These are phyloP conservation scores for Graphilbum fragrans DNA, from an alignment of 2,329 filamentous ascomycete species.

Conservation along the genomic window DNA sequence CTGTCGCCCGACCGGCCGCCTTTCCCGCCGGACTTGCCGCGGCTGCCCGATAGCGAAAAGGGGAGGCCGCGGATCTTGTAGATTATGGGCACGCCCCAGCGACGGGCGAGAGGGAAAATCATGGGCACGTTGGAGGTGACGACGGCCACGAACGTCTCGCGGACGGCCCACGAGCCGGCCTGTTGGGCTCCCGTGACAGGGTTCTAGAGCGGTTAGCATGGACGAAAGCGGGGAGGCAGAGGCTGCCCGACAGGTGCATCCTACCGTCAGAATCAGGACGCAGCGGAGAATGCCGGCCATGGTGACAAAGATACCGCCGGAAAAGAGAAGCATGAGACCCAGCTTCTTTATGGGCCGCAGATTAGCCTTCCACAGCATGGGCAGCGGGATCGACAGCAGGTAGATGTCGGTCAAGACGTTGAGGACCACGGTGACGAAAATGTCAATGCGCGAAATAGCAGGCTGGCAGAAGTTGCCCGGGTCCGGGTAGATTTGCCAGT, in stretches of 20 bases:
- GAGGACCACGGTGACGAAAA: constrained; percentile 23
- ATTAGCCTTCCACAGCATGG: constrained; percentile 40
- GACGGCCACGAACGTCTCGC: constrained; percentile 15
- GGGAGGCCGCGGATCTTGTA: constrained; percentile 1
- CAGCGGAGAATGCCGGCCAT: constrained; percentile 40
- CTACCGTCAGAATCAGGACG: constrained; percentile 31
- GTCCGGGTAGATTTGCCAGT: constrained; percentile 30
- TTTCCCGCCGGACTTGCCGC: constrained; percentile 2
- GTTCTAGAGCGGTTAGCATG: constrained; percentile 13
- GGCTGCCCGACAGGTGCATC: background rate
- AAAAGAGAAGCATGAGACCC: constrained; percentile 39
- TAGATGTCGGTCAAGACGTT: constrained; percentile 28
- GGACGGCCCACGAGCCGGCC: constrained; percentile 24
- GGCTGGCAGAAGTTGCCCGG: constrained; percentile 27
- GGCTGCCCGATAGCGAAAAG: background rate
- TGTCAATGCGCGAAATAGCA: constrained; percentile 23
- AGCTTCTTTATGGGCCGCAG: constrained; percentile 37
- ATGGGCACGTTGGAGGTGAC: constrained; percentile 13
- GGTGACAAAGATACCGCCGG: constrained; percentile 42
- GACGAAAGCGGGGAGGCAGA: background rate
- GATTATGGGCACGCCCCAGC: constrained; percentile 6
- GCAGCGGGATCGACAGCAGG: constrained; percentile 25
- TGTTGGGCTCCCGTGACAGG: constrained; percentile 22
- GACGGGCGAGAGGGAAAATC: constrained; percentile 11
- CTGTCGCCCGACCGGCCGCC: background rate